Conservation (phyloP, 2,329 filamentous ascomycete species). For the Chaetothyriales sp. region DNA sequence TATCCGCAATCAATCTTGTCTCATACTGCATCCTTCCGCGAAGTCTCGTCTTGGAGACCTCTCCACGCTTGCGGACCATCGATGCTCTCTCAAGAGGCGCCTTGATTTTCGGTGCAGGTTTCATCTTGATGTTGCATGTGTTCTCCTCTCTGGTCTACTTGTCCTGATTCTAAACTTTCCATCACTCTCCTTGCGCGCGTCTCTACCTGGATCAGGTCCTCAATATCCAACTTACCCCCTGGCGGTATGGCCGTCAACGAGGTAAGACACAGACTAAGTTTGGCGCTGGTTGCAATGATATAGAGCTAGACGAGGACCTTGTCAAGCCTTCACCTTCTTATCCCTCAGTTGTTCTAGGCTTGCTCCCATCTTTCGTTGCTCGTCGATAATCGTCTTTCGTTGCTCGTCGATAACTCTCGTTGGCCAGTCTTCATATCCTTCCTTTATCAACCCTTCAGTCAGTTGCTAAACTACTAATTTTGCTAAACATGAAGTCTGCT, state of each 20-base stretch:
- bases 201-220: not conserved
- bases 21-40: not conserved
- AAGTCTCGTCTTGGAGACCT: not conserved
- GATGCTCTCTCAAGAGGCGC: not conserved
- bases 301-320: not conserved
- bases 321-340: not conserved
- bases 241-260: not conserved
- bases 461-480: conserved; percentile 4
- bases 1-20: not conserved
- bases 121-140: not conserved
- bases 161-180: not conserved
- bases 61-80: not conserved
- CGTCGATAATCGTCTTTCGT: not conserved
- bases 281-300: not conserved
- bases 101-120: not conserved
- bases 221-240: not conserved
- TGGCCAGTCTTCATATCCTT: conserved; percentile 4
- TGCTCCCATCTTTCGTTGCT: not conserved
- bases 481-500: conserved; percentile 14
- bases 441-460: not conserved
- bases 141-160: not conserved
- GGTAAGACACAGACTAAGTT: not conserved
- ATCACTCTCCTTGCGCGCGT: no score
- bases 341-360: not conserved
- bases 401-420: not conserved